Evolutionary conservation across 495 filamentous ascomycete species (phyloP).

Genomic region (Terfezia claveryi): DNA sequence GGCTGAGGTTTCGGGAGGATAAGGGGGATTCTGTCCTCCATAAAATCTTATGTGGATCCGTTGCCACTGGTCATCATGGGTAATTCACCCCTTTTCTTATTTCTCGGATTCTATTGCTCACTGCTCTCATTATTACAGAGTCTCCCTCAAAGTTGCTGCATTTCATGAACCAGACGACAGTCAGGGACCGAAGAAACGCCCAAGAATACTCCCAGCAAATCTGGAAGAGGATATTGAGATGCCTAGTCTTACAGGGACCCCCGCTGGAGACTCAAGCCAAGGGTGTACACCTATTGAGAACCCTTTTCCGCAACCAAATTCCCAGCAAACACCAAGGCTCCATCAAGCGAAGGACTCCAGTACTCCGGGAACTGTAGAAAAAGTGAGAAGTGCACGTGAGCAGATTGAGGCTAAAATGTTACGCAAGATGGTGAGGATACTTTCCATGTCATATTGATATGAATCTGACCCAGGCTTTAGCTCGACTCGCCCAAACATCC

Average conservation of each 20-base stretch:
- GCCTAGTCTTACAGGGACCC: neutral
- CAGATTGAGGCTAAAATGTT: too few relatives aligned
- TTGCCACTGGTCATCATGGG: slow-evolving; percentile 18
- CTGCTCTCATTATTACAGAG: slow-evolving; percentile 1
- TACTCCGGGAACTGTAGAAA: too few relatives aligned
- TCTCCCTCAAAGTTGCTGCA: slow-evolving; percentile 16
- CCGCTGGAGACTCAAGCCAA: too few relatives aligned
- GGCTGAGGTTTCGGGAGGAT: slow-evolving; percentile 12
- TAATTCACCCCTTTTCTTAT: slow-evolving; percentile 3
- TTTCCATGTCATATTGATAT: too few relatives aligned
- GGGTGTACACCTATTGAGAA: too few relatives aligned
- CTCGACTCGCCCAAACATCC: too few relatives aligned
- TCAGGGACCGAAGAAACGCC: slow-evolving; percentile 8
- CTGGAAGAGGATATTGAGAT: slow-evolving; percentile 10
- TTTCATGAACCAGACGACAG: slow-evolving; percentile 4
- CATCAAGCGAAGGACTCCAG: too few relatives aligned
- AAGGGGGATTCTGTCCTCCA: slow-evolving; percentile 8
- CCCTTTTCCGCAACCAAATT: too few relatives aligned
- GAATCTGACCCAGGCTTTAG: too few relatives aligned
- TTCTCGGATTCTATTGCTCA: neutral
- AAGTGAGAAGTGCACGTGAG: too few relatives aligned
- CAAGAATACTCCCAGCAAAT: slow-evolving; percentile 2
- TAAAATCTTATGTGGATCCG: slow-evolving; percentile 9
- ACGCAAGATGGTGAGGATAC: too few relatives aligned
- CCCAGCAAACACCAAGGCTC: too few relatives aligned